These are phyloP conservation scores for Physaria fendleri DNA, from an alignment of 345 rosid species.

Conservation along the genomic window DNA sequence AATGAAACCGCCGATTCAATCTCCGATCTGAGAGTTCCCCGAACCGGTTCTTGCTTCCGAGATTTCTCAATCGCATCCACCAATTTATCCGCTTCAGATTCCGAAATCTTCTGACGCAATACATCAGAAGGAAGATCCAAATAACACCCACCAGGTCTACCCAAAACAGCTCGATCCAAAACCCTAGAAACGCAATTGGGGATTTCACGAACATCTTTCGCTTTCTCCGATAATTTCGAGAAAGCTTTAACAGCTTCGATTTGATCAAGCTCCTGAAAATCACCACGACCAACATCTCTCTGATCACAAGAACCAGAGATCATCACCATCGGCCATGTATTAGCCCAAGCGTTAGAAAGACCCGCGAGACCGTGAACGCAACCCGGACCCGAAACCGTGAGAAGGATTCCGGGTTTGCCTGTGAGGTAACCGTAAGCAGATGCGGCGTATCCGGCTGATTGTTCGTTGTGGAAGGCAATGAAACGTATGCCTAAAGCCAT, in stretches of 20 bases:
- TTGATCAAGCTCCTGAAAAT: constrained; percentile 96
- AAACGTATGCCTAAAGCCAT: constrained; percentile 77
- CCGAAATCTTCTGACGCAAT: constrained; percentile 63
- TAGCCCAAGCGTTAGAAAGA: constrained; percentile 80
- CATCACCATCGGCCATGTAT: constrained; percentile 86
- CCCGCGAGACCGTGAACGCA: constrained; percentile 98
- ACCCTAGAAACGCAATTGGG: constrained; percentile 73
- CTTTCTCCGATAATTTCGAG: constrained; percentile 63
- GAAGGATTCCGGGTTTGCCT: constrained; percentile 71
- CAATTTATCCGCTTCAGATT: constrained; percentile 57
- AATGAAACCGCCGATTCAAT: constrained; percentile 53
- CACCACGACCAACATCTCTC: constrained; percentile 69
- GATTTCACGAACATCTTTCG: constrained; percentile 54
- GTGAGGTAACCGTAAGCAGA: constrained; percentile 93
- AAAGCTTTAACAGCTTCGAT: constrained; percentile 74
- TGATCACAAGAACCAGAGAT: constrained; percentile 96
- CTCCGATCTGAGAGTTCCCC: constrained; percentile 33
- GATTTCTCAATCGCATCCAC: constrained; percentile 30
- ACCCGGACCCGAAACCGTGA: constrained; percentile 94
- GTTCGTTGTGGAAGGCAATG: constrained; percentile 96
- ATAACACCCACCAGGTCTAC: constrained; percentile 91
- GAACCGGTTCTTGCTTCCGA: constrained; percentile 9
- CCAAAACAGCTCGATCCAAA: constrained; percentile 52
- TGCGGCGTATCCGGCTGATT: constrained; percentile 97
- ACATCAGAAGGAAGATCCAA: constrained; percentile 88